Evolutionary conservation across 2,329 filamentous ascomycete genomes (phyloP), one percentile per base, ranked within the genome.

Genomic region (Gnomoniopsis sp.): DNA sequence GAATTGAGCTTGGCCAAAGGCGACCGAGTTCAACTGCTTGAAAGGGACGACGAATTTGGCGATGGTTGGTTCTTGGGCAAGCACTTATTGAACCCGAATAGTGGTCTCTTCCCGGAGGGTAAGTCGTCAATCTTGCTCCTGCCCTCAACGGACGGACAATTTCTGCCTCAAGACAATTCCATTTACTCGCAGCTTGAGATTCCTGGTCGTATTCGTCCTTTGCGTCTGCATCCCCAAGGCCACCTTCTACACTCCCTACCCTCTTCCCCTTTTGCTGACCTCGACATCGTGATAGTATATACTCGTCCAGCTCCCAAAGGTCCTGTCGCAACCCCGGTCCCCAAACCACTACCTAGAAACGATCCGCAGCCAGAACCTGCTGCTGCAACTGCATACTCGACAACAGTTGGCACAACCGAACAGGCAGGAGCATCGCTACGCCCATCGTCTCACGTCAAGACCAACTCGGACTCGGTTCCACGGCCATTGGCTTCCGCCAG

Each of bases 1-100:
- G 95, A 99, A 79, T 81, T 99, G 69, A 96, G 86, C 66, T 81
- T 99, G 65, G 80, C 85, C 57, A 96, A 96, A 70, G 93, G 90
- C 66, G 90, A 95, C 68, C 86, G 89, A 63, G 88, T 96, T 62
- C 88, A 93, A 76, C 77, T 96, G 63, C 85, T 93, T 64, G 90
- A 95, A 75, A 84, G 90, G 68, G 90, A 95, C 71, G 90, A 95
- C 71, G 90, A 95, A 71, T 96, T 95, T 72, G 89, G 89, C 62
- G 90, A 96, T 73, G 90, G 91, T 55, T 93, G 89, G 90, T 96
- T 90, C 70, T 72, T 93, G 68, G 90, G 87, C 62, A 85, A 85
- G 68, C 90, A 93, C 73, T 74, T 91, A 65, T 79, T 83, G 64
- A 92, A 88, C 72, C 85, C 84, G 61, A 88, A 87, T 68, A 91